Percentiles rank a stretch among this genome's conserved stretches.
Evolutionary conservation across 2,329 filamentous ascomycete genomes (phyloP).

Genomic region (Venturiaceae sp.): DNA sequence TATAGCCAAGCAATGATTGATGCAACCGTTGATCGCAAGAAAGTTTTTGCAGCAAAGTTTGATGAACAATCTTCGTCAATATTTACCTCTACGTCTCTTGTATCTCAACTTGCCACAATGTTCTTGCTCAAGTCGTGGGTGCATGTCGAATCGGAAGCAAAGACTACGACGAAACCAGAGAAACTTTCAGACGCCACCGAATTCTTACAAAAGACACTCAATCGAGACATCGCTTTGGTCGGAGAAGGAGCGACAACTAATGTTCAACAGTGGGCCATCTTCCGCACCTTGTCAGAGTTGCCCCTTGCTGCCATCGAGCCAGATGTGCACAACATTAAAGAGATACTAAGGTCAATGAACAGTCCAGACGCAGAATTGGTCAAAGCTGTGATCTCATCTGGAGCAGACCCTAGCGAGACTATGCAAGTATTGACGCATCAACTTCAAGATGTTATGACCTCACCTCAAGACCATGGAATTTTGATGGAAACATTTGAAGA

Average conservation of each 20-base stretch:
- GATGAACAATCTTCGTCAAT: background rate
- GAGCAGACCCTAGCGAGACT: background rate
- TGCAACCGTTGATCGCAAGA: background rate
- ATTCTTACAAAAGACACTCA: background rate
- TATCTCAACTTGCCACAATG: background rate
- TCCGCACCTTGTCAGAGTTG: background rate
- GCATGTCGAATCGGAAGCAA: background rate
- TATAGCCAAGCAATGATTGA: background rate
- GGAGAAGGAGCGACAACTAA: background rate
- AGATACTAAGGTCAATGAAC: background rate
- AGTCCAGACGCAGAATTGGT: background rate
- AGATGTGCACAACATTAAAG: background rate
- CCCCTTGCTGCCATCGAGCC: background rate
- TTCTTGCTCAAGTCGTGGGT: background rate
- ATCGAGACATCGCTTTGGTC: background rate
- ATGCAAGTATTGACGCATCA: background rate
- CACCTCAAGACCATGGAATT: background rate
- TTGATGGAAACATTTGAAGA: background rate
- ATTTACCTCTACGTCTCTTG: background rate
- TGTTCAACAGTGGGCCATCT: background rate
- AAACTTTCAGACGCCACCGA: background rate
- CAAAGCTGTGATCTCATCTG: background rate
- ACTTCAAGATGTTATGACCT: background rate
- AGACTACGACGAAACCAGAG: background rate
- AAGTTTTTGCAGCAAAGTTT: background rate